Conservation (phyloP, 306 rosid genomes). For the Oemleria cerasiformis region DNA sequence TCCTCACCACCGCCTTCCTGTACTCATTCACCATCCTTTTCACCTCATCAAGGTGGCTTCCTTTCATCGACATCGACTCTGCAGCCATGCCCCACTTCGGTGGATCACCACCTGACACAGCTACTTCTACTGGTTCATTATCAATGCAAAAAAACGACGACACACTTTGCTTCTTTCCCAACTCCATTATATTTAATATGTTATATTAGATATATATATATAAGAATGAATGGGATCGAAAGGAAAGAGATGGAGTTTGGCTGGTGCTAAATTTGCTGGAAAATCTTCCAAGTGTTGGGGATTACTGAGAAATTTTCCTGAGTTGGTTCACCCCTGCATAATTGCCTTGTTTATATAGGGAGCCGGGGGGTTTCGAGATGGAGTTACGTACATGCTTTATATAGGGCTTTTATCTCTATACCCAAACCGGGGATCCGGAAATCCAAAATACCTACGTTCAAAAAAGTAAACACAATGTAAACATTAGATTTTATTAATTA, state of each 20-base stretch:
- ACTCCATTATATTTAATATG: neutral
- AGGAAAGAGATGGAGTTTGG: neutral
- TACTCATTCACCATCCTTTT: slow-evolving; percentile 72
- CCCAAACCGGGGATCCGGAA: too few relatives aligned
- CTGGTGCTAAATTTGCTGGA: neutral
- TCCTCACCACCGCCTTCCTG: slow-evolving; percentile 47
- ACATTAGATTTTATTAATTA: too few relatives aligned
- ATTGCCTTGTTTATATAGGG: slow-evolving; percentile 32
- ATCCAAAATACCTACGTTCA: too few relatives aligned
- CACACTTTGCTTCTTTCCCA: neutral
- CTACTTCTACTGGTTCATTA: too few relatives aligned
- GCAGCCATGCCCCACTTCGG: slow-evolving; percentile 69
- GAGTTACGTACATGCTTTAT: too few relatives aligned
- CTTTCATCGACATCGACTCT: slow-evolving; percentile 50
- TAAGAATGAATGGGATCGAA: neutral
- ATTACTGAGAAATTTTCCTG: slow-evolving; percentile 40
- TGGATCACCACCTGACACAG: slow-evolving; percentile 28
- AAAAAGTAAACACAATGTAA: too few relatives aligned
- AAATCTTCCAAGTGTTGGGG: neutral
- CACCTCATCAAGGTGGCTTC: slow-evolving; percentile 79
- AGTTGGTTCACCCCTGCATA: slow-evolving; percentile 22
- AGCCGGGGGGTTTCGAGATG: too few relatives aligned
- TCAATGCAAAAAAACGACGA: slow-evolving; percentile 33
- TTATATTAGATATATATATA: neutral
- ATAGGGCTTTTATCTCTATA: too few relatives aligned